Base-by-base conservation (phyloP, 148 eudicot species). In the Vaccinium macrocarpon region DNA sequence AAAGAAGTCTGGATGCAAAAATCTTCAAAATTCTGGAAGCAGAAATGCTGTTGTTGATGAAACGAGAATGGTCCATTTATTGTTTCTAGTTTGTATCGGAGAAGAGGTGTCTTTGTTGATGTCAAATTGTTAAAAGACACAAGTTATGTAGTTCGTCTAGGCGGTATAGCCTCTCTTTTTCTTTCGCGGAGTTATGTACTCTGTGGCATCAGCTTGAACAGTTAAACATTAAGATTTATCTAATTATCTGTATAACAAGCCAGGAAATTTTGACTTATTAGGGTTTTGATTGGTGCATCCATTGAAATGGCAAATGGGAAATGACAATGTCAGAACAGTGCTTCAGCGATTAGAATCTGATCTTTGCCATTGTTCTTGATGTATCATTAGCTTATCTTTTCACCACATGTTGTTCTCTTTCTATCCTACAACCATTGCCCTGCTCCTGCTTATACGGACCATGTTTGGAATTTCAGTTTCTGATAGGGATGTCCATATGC, bases 401-500 rank as follows among this genome's bases (percentile, higher is more conserved):
- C 78, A 21, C 57, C 21, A 13, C 16, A 77, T 77, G 16, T 10
- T 23, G 35, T 76, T 66, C 7, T 49, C 56, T 25, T 48, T 13
- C 48, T 50, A 49, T 13, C 18, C n/a, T 10, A 52, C 64, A 52
- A 52, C 11, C 13, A 50, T 27, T 16, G 78, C 6, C 12, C 10
- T 42, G 46, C 6, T 5, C 46, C 46, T 82, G 4, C 77, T 86
- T 23, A 79, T n/a, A 64, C 32, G 50, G 38, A 10, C 50, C 53
- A 35, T 48, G 51, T 52, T 50, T 81, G 32, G 27, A 74, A 46
- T 86, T 85, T 82, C 90, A 91, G 99, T 94, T 96, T 88, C 84
- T 95, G 78, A 90, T 95, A 78, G 94, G 93, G 88, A 74, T 92
- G 91, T 93, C 99, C 0, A 95, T 96, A 46, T 96, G 98, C 88